Percentiles rank a stretch among this genome's conserved stretches.
These are phyloP conservation scores for Diaporthe helianthi DNA, from an alignment of 2,329 filamentous ascomycete species.

Conservation along the genomic window DNA sequence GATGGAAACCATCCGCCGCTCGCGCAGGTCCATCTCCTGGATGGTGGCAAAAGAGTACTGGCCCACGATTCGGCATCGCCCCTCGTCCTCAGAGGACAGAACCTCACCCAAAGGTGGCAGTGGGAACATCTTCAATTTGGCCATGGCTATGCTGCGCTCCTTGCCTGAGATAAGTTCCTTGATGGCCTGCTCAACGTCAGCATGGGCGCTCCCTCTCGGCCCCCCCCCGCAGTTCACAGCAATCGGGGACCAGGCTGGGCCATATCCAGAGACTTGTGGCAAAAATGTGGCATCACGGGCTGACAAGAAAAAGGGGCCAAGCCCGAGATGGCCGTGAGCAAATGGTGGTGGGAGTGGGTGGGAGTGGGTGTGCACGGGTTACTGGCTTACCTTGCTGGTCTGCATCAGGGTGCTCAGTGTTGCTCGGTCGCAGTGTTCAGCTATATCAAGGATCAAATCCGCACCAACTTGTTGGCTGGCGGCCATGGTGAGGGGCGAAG, in stretches of 20 bases:
- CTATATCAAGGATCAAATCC: conserved; percentile 29
- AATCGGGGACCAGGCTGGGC: background rate
- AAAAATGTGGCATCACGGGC: background rate
- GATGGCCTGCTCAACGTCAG: background rate
- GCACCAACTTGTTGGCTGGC: conserved; percentile 2
- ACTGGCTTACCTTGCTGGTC: conserved; percentile 26
- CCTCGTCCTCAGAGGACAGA: conserved; percentile 24
- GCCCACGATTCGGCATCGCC: conserved; percentile 3
- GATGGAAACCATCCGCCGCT: conserved; percentile 26
- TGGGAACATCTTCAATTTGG: conserved; percentile 20
- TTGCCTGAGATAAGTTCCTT: conserved; percentile 9
- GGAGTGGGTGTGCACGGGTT: background rate
- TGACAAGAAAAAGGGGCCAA: background rate
- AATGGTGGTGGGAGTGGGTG: no score
- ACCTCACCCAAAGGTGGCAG: conserved; percentile 10
- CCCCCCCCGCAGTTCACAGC: background rate
- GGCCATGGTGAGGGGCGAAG: conserved; percentile 16
- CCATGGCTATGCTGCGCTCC: conserved; percentile 25
- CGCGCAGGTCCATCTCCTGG: conserved; percentile 29
- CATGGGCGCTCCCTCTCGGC: background rate
- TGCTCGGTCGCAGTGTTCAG: conserved; percentile 30
- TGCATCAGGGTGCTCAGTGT: conserved; percentile 25
- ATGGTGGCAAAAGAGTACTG: conserved; percentile 28
- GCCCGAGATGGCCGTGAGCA: background rate
- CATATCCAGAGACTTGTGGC: background rate